phyloP scores from a whole-genome alignment of 129 eudicot genomes.

The Saposhnikovia divaricata region DNA sequence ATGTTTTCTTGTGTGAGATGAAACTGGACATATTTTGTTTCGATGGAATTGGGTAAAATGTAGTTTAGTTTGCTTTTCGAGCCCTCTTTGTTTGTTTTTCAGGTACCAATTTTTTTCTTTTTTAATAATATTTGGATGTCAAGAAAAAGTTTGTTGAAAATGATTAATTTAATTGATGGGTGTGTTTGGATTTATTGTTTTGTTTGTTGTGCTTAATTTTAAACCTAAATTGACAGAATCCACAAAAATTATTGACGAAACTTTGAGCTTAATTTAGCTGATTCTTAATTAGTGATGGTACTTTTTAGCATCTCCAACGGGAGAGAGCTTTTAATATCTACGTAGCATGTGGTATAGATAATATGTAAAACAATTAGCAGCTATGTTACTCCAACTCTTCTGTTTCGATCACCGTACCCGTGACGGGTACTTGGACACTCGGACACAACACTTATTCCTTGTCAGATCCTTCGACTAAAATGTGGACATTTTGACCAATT shows the following conservation, averaged over 20 bases:
- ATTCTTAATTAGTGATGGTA: not conserved
- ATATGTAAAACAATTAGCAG: too few species aligned
- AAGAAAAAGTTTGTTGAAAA: not conserved
- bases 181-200: not conserved
- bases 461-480: too few species aligned
- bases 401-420: too few species aligned
- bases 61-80: not conserved
- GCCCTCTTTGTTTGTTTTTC: constrained; percentile 15
- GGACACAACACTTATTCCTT: too few species aligned
- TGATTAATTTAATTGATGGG: not conserved
- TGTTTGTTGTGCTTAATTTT: too few species aligned
- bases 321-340: too few species aligned
- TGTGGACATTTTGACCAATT: too few species aligned
- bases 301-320: not conserved
- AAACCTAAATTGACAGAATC: not conserved
- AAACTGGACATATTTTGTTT: not conserved
- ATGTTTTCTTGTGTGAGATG: not conserved
- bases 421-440: too few species aligned
- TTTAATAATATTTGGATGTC: not conserved
- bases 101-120: not conserved
- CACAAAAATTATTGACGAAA: constrained; percentile 3
- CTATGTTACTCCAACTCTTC: too few species aligned
- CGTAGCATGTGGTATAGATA: too few species aligned
- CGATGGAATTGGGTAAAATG: not conserved
- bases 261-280: not conserved